Percentiles rank a stretch among this genome's conserved stretches.
Conservation (phyloP, 2,329 filamentous ascomycete species). For the Cordyceps pruinosa region DNA sequence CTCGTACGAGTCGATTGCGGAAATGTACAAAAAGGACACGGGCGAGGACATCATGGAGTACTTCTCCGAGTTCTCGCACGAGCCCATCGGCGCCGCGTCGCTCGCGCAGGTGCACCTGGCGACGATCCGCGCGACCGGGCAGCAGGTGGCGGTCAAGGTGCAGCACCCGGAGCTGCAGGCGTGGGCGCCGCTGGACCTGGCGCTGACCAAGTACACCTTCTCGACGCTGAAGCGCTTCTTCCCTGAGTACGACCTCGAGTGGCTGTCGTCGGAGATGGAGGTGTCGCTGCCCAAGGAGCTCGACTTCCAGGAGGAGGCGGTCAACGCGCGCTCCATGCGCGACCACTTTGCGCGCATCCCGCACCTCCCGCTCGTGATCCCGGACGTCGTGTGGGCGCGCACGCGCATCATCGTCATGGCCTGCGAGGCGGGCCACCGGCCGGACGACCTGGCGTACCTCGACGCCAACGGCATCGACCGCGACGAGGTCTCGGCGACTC, state of each 20-base stretch:
- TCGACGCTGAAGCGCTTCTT: slow-evolving; percentile 84
- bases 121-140: slow-evolving; percentile 70
- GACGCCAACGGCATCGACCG: slow-evolving; percentile 83
- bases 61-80: slow-evolving; percentile 75
- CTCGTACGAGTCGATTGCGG: slow-evolving; percentile 75
- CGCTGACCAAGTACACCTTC: slow-evolving; percentile 83
- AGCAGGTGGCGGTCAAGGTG: slow-evolving; percentile 91
- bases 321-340: slow-evolving; percentile 73
- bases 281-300: slow-evolving; percentile 83
- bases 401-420: slow-evolving; percentile 93
- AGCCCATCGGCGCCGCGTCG: slow-evolving; percentile 86
- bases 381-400: slow-evolving; percentile 82
- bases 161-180: slow-evolving; percentile 86
- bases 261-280: slow-evolving; percentile 92
- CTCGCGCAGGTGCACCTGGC: slow-evolving; percentile 92
- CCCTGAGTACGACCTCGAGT: slow-evolving; percentile 94
- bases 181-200: slow-evolving; percentile 83
- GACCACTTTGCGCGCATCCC: slow-evolving; percentile 72
- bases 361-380: slow-evolving; percentile 77
- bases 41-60: slow-evolving; percentile 70
- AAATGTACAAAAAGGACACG: slow-evolving; percentile 82
- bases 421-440: slow-evolving; percentile 75
- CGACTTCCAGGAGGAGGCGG: slow-evolving; percentile 78
- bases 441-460: slow-evolving; percentile 82
- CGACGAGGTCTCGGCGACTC: slow-evolving; percentile 86